Evolutionary conservation across 2,329 filamentous ascomycete genomes (phyloP).

Genomic region (Neurospora crassa): DNA sequence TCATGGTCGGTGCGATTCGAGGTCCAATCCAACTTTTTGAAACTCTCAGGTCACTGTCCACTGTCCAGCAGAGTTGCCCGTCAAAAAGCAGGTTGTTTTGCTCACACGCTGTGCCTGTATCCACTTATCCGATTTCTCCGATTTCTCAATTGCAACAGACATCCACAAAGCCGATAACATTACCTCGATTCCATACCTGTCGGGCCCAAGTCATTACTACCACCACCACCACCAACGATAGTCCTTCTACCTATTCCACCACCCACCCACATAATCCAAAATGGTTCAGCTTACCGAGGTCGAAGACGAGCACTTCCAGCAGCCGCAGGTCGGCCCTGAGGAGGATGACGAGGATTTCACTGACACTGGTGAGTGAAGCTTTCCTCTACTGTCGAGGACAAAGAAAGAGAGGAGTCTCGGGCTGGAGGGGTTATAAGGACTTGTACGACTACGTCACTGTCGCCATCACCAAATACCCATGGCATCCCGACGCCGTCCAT

Average conservation of each 20-base stretch:
- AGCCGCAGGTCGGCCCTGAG: slow-evolving; percentile 57
- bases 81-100: neutral
- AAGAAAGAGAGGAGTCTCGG: neutral
- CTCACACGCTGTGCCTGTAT: neutral
- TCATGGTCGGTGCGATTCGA: slow-evolving; percentile 7
- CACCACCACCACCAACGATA: neutral
- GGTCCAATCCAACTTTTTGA: neutral
- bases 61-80: neutral
- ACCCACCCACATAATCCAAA: slow-evolving; percentile 24
- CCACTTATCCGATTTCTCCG: neutral
- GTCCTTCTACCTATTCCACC: neutral
- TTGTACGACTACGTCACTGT: slow-evolving; percentile 1
- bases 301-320: slow-evolving; percentile 87
- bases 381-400: neutral
- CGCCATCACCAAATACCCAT: neutral
- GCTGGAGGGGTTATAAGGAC: neutral
- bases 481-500: neutral
- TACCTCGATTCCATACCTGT: neutral
- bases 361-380: slow-evolving; percentile 64
- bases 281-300: slow-evolving; percentile 98
- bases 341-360: slow-evolving; percentile 87
- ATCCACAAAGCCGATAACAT: neutral
- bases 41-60: neutral
- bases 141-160: neutral
- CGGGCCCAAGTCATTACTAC: neutral